Conservation (phyloP, 169 alveolate species). For the Blepharisma undulans region DNA sequence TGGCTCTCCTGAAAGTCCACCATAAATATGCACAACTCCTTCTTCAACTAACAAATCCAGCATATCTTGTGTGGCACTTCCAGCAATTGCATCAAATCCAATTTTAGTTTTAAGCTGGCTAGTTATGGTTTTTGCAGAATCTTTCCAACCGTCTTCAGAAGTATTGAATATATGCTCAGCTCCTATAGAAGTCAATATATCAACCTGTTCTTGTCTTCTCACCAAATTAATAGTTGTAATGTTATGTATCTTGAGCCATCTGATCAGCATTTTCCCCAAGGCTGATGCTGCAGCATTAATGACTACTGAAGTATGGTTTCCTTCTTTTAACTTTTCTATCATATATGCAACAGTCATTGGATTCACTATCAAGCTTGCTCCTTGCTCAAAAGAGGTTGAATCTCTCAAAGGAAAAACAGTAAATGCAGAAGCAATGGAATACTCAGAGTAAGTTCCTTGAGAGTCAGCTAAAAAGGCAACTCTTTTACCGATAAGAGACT, state of each 20-base stretch:
- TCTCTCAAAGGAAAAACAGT: conserved; percentile 2
- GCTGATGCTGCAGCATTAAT: conserved; percentile 14
- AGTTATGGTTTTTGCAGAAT: background rate
- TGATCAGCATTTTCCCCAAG: conserved; percentile 21
- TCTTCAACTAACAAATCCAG: background rate
- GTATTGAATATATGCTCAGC: conserved; percentile 21
- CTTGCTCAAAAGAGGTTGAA: background rate
- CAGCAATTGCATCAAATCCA: conserved; percentile 18
- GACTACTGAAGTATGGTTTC: background rate
- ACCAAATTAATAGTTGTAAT: background rate
- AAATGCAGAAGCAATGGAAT: background rate
- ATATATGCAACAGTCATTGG: conserved; percentile 34
- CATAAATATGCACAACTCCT: conserved; percentile 5
- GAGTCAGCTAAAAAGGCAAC: background rate
- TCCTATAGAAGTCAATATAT: background rate
- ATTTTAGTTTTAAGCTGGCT: conserved; percentile 1
- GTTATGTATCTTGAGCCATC: background rate
- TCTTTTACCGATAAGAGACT: conserved; percentile 18
- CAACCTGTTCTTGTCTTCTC: conserved; percentile 25
- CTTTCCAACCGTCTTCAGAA: background rate
- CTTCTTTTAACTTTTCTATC: background rate
- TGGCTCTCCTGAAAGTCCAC: background rate
- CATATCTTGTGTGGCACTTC: background rate
- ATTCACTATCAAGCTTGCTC: conserved; percentile 23
- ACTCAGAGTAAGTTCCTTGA: background rate